Base-by-base conservation (phyloP, 2,329 filamentous ascomycete genomes). In the Onygena corvina region DNA sequence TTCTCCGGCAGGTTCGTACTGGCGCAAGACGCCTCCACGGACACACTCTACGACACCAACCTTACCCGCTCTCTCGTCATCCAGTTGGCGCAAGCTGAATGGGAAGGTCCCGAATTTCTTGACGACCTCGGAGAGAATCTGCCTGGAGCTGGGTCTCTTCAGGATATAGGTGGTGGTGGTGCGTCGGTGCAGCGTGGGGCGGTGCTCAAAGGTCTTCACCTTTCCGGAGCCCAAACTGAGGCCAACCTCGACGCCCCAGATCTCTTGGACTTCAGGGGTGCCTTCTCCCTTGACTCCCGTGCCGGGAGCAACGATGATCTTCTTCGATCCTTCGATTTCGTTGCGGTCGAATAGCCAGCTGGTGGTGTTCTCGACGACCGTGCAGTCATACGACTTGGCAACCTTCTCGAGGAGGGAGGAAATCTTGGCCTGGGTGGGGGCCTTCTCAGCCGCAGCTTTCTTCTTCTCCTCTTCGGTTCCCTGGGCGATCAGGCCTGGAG, bases 31-130 rank as follows among this genome's bases (percentile, higher is more conserved):
- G 63, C 88, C 88, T 61, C 83, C 81, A 61, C 92, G 85, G 50
- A 96, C 90, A 69, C 90, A 95, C 73, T 98, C 92, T 52, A 96
- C 84, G 51, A 96, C 84, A 63, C 92, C 92, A 71, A 92, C 84
- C 84, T 96, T 85, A 52, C 87, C 92, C 57, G 89, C 82, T 64
- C 90, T 84, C 78, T 98, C 92, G 62, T 96, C 90, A 55, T 95
- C 90, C 54, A 98, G 79, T 74, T 98, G 92, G 64, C 92, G 80
- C 74, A 96, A 76, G 71, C 86, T 94, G 80, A 98, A 98, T 60
- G 92, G 92, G 77, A 98, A 98, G 54, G 80, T 87, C 57, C 90
- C 89, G 64, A 96, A 98, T 74, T 90, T 95, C 81, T 90, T 93
- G 67, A 93, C 83, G 53, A 94, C 84, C 72, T 96, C 92, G 42